Base-by-base conservation (phyloP, 1,139 yeast species). In the Kurtzmaniella quercitrusa region DNA sequence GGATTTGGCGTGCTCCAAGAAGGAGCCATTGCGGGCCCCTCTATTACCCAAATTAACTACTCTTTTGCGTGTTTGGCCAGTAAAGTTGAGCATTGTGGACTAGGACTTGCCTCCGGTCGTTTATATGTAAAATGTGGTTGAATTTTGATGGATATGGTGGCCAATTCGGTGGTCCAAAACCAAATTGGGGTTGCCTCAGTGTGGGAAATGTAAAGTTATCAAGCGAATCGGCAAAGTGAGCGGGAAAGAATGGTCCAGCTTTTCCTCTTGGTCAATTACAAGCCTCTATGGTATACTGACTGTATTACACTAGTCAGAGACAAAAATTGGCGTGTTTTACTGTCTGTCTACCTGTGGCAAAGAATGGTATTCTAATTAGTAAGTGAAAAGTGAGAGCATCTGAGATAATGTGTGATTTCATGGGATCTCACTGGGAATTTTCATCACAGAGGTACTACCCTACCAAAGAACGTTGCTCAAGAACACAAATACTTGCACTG, bases 41-140 rank as follows among this genome's bases (percentile, higher is more conserved):
- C 44, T 71, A 58, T 85, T 85, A 3, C 96, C 94, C 40, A 90
- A 69, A 58, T 91, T 90, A 50, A 91, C 84, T 36, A 75, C 77
- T 46, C 96, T 68, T 51, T 78, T 75, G 51, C 71, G 73, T 4
- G 75, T 74, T 46, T 76, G 77, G 2, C 94, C 94, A 3, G 82
- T 80, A 63, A 85, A 85, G 63, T 84, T 82, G 39, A 75, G 48
- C 78, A 73, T 73, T 27, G 14, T 27, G 10, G 14, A 27, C 14
- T 4, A 27, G 31, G 31, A 7, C 31, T 27, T 27, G 10, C 10
- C 10, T 27, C 10, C 31, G 31, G 10, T 27, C n/a, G 14, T 27
- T n/a, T 5, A 10, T 4, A 6, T 27, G 14, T 10, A n/a, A 4
- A 11, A n/a, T n/a, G n/a, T n/a, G n/a, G n/a, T n/a, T n/a, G n/a